Evolutionary conservation across 108 stramenopile species (phyloP), one percentile per base, ranked within the genome.

Genomic region (Mayamaea pseudoterrestris): DNA sequence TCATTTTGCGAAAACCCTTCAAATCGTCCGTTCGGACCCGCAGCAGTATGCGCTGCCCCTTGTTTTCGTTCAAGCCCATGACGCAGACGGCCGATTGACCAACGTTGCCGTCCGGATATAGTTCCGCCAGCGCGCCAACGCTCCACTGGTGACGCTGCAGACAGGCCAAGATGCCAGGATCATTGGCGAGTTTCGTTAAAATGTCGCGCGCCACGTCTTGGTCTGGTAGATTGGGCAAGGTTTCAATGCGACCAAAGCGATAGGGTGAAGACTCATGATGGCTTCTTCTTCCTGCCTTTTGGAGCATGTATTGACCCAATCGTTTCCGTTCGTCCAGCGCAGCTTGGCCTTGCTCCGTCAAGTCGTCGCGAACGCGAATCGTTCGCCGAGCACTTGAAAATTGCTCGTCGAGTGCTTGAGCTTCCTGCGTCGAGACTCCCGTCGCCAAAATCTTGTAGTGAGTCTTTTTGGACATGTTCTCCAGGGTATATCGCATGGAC

Each of bases 21-120:
- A 86, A 63, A 46, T 86, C 83, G 40, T 86, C 83, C 0, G 83
- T 86, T 2, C 83, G 64, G 35, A 89, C 35, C 8, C 86, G 68
- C 12, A 89, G 47, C 8, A 67, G 47, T 18, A 89, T 89, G 35
- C 71, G 63, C 53, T 81, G 69, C 0, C 86, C 86, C 29, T 76
- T 60, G 60, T 89, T 89, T 30, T 66, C 32, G 56, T 89, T 89
- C 34, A 89, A 64, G 7, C 85, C 84, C 73, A 87, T 65, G 14
- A 82, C 69, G 46, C 78, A 82, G 17, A 58, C 74, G 16, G 61
- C 63, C 51, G 55, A 62, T 16, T 75, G 44, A 12, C 84, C 69
- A 9, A 89, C 86, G 52, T 78, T 64, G 13, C 86, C 86, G 28
- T 89, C 80, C n/a, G 86, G 86, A 57, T 81, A 84, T 54, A 89